These are phyloP conservation scores for Saturnispora kantuleensis DNA, from an alignment of 805 yeast species.

Conservation along the genomic window DNA sequence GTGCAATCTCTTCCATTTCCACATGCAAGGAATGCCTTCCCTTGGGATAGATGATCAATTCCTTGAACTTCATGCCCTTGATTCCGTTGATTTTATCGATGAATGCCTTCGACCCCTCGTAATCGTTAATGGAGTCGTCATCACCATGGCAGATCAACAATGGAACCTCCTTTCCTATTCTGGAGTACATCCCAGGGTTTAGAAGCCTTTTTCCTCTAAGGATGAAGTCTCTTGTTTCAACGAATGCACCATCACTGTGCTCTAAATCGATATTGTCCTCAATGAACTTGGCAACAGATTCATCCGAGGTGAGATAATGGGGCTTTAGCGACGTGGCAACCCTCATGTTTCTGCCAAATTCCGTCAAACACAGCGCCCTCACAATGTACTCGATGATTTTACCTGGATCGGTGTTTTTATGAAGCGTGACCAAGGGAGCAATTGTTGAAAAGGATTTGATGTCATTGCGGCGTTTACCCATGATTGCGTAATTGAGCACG, in stretches of 20 bases:
- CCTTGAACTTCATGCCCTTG: conserved; percentile 23
- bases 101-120: conserved; percentile 37
- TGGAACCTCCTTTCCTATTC: conserved; percentile 33
- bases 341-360: conserved; percentile 31
- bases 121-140: conserved; percentile 51
- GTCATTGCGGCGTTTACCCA: conserved; percentile 39
- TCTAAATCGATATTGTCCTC: conserved; percentile 30
- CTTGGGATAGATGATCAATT: conserved; percentile 14
- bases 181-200: conserved; percentile 27
- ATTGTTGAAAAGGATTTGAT: conserved; percentile 39
- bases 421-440: conserved; percentile 53
- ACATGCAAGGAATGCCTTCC: conserved; percentile 38
- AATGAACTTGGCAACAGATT: conserved; percentile 37
- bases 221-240: conserved; percentile 51
- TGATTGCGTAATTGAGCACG: conserved; percentile 47
- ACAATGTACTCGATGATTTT: conserved; percentile 30
- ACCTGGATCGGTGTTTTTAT: conserved; percentile 52
- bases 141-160: conserved; percentile 53
- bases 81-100: conserved; percentile 21
- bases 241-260: conserved; percentile 44
- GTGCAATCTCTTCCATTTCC: conserved; percentile 36
- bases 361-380: conserved; percentile 35
- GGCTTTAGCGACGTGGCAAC: conserved; percentile 45
- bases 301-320: conserved; percentile 46
- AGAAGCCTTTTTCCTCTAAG: conserved; percentile 48